Evolutionary conservation across 331 rosid species (phyloP), one percentile per base, ranked within the genome.

Genomic region (Quercus phellos): DNA sequence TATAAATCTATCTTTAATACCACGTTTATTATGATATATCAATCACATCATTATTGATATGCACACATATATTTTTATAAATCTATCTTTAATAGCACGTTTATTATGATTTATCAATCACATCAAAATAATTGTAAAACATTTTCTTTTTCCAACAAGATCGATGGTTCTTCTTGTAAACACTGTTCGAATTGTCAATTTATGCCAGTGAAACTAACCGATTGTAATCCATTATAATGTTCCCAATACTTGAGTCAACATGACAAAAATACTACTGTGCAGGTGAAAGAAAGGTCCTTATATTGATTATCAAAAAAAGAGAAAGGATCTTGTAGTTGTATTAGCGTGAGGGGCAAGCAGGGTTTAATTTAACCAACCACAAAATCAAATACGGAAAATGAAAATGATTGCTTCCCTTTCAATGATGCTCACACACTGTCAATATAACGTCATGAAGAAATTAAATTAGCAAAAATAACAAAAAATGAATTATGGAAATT

Each of bases 401-500:
- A 38, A 67, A 78, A 73, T 71, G 68, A 77, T 51, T 69, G 54
- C 53, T 69, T 81, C 61, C 53, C 32, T 79, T 81, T 71, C 69
- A 56, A 18, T 86, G 87, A 84, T 71, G 88, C 77, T 60, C 78
- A 26, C 73, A 55, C 76, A 59, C 51, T 26, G 50, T 83, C 76
- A 79, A 5, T 68, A 11, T 81, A 30, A 55, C 76, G 68, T 85
- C 84, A 85, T 58, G 27, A 18, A 38, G 30, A 50, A 32, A 68
- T 66, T 2, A 70, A 30, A 76, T 73, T 5, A 55, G 6, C 64
- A 30, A 34, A 77, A 26, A 55, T 38, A 38, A 38, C 43, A 16
- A 58, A 27, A 8, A 77, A 77, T 46, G 32, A 70, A 55, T 21
- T 16, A 32, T 50, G 22, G 59, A 29, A 17, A 72, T 38, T 34